Evolutionary conservation across 2,329 filamentous ascomycete species (phyloP).

Genomic region (Leptographium radiaticola): DNA sequence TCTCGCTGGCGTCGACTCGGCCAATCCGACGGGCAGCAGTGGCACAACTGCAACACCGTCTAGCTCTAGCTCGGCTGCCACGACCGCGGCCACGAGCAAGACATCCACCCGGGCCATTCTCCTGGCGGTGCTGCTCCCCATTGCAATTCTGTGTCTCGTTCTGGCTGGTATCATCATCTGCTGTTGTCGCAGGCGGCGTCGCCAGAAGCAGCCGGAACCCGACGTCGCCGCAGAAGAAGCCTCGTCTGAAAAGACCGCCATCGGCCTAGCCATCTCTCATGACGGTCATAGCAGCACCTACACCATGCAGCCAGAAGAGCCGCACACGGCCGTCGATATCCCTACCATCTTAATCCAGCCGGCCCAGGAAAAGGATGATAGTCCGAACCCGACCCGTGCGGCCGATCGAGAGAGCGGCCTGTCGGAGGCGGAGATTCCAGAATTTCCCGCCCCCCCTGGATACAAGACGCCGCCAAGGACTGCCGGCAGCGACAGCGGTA

Average conservation of each 20-base stretch:
- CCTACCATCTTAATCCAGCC: neutral
- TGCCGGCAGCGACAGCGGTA: neutral
- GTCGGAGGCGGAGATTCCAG: neutral
- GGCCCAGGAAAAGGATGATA: neutral
- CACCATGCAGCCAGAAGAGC: neutral
- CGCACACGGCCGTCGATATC: neutral
- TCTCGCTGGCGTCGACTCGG: conserved; percentile 13
- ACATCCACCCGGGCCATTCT: conserved; percentile 19
- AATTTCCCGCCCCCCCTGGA: conserved; percentile 8
- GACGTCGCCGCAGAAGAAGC: conserved; percentile 11
- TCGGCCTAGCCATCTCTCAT: neutral
- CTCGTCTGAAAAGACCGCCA: conserved; percentile 6
- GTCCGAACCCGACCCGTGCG: neutral
- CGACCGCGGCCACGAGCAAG: neutral
- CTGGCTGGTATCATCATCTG: conserved; percentile 16
- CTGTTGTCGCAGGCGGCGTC: conserved; percentile 16
- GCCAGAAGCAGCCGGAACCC: conserved; percentile 11
- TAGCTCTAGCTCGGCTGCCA: neutral
- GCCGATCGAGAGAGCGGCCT: neutral
- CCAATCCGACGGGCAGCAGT: conserved; percentile 14
- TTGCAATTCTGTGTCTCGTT: conserved; percentile 23
- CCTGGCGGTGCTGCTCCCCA: conserved; percentile 30
- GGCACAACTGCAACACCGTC: conserved; percentile 2
- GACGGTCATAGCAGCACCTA: neutral
- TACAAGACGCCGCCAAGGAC: neutral